phyloP scores from a whole-genome alignment of 75 land plant genomes.

The Larix kaempferi region DNA sequence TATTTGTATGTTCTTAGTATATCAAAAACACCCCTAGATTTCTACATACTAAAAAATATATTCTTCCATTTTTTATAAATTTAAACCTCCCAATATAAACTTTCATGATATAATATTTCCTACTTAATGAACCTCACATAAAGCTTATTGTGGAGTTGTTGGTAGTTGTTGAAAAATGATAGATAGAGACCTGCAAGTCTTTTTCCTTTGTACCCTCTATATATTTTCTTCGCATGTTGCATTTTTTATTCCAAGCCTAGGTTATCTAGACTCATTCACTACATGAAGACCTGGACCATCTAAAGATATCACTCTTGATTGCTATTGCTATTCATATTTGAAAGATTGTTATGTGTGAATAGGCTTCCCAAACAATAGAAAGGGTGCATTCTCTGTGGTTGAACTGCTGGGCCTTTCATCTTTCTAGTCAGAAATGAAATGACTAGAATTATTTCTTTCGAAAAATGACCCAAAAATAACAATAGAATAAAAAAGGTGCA shows the following conservation, averaged over 20 bases:
- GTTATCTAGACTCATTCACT: slow-evolving; percentile 9
- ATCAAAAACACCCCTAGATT: no score
- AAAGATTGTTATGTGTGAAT: slow-evolving; percentile 27
- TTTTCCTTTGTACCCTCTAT: slow-evolving; percentile 2
- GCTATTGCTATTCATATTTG: slow-evolving; percentile 27
- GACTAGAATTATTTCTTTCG: no score
- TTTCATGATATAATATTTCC: no score
- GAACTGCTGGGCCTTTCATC: slow-evolving; percentile 6
- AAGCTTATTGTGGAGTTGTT: slow-evolving; percentile 43
- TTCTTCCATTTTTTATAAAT: no score
- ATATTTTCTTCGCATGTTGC: slow-evolving; percentile 12
- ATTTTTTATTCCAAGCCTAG: slow-evolving; percentile 7
- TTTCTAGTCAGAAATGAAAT: no score
- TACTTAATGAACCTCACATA: no score
- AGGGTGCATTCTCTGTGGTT: slow-evolving; percentile 22
- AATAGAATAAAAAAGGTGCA: slow-evolving; percentile 38
- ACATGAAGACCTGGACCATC: slow-evolving; percentile 25
- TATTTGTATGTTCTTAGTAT: no score
- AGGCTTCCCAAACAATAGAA: slow-evolving; percentile 49
- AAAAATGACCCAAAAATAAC: no score
- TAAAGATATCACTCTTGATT: slow-evolving; percentile 35
- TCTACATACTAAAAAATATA: no score
- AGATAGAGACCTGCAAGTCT: slow-evolving; percentile 27
- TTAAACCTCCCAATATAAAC: no score
- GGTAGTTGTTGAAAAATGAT: slow-evolving; percentile 30